phyloP scores from a whole-genome alignment of 1,139 yeast species.

The Saccharomyces hybrid region DNA sequence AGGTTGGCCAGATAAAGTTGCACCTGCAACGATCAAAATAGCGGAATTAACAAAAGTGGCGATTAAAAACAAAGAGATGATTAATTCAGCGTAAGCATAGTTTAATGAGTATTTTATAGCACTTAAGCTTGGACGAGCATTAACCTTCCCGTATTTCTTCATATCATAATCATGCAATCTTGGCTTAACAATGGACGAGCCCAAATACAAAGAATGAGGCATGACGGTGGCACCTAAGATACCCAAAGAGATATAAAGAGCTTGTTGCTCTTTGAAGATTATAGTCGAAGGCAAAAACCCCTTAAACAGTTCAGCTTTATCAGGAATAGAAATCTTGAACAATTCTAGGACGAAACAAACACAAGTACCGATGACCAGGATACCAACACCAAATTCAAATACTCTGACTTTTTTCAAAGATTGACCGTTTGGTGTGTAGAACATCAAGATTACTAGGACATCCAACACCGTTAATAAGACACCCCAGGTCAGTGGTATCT shows the following conservation, averaged over 20 bases:
- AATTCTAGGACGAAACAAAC: constrained; percentile 79
- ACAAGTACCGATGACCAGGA: constrained; percentile 74
- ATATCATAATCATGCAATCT: constrained; percentile 75
- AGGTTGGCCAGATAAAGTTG: constrained; percentile 59
- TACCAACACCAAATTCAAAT: constrained; percentile 74
- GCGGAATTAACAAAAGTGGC: constrained; percentile 84
- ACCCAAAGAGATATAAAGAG: constrained; percentile 79
- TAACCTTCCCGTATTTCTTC: constrained; percentile 38
- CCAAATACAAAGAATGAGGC: constrained; percentile 92
- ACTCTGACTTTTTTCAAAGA: constrained; percentile 62
- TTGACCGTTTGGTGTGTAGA: constrained; percentile 74
- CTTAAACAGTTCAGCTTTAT: constrained; percentile 46
- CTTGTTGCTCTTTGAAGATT: constrained; percentile 69
- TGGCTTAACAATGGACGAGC: constrained; percentile 89
- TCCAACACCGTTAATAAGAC: constrained; percentile 78
- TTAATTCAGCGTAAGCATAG: constrained; percentile 68
- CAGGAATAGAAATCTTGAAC: constrained; percentile 53
- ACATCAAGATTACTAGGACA: constrained; percentile 75
- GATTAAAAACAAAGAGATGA: constrained; percentile 65
- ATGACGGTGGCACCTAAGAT: constrained; percentile 94
- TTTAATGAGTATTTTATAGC: constrained; percentile 66
- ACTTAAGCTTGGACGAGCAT: constrained; percentile 50
- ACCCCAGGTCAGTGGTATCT: constrained; percentile 70
- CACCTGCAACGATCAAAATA: constrained; percentile 76
- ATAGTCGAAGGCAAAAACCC: constrained; percentile 78